Percentiles rank a stretch among this genome's conserved stretches.
Evolutionary conservation across 2,329 filamentous ascomycete species (phyloP).

Genomic region (Xylariomycetidae sp.): DNA sequence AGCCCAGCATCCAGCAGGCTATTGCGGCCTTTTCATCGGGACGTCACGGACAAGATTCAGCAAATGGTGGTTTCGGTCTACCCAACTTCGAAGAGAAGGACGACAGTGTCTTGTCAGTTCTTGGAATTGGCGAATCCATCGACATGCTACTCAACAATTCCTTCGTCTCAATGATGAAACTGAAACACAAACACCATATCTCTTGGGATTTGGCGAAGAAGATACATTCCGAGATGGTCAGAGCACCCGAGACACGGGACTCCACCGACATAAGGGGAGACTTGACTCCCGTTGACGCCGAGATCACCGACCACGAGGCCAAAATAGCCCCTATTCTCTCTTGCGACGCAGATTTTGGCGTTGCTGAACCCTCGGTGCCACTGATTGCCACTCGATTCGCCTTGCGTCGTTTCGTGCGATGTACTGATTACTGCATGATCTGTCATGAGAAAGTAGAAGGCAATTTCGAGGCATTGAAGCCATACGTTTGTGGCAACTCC

Average conservation of each 20-base stretch:
- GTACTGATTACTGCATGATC: constrained; percentile 81
- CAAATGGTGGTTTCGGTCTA: neutral
- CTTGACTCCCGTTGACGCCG: constrained; percentile 6
- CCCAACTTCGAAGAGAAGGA: constrained; percentile 5
- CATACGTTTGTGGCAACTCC: constrained; percentile 70
- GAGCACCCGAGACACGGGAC: too few species aligned
- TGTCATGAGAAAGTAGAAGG: constrained; percentile 67
- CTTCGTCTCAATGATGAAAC: constrained; percentile 58
- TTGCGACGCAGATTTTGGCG: constrained; percentile 19
- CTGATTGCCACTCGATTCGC: constrained; percentile 68
- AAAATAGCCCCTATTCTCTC: constrained; percentile 20
- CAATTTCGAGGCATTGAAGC: constrained; percentile 67
- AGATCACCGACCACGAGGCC: constrained; percentile 5
- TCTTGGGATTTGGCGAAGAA: constrained; percentile 66
- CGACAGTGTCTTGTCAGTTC: constrained; percentile 39
- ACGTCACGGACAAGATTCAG: constrained; percentile 5
- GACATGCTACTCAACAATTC: constrained; percentile 62
- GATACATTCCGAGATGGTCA: constrained; percentile 11
- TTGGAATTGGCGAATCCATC: constrained; percentile 70
- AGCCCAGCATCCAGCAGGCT: constrained; percentile 57
- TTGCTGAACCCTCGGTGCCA: constrained; percentile 43
- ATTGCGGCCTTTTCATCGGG: constrained; percentile 43
- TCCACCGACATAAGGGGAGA: too few species aligned
- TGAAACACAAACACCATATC: constrained; percentile 47
- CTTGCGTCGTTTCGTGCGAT: constrained; percentile 71